Evolutionary conservation across 768 basidiomycete species (phyloP), one percentile per base, ranked within the genome.

Genomic region (Leccinum pellstonianum): DNA sequence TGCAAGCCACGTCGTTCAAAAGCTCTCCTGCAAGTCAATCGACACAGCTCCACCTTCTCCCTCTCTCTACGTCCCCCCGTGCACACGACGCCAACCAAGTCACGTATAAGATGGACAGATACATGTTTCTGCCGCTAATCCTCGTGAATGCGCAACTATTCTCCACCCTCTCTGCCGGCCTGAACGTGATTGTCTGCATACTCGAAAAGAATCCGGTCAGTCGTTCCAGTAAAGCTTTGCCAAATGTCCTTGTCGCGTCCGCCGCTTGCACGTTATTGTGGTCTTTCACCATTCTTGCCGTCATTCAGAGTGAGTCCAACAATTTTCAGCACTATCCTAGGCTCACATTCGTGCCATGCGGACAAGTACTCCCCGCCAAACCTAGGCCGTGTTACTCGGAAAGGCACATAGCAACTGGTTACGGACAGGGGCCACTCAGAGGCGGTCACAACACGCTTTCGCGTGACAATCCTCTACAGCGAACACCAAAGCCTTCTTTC

Each of bases 231-330:
- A 54, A 35, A 38, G n/a, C 46, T 21, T 21, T 53, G 17, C 14
- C 41, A 38, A 35, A n/a, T 25, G 23, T 25, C 3, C 23, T 25
- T 25, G 3, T 73, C n/a, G 63, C 54, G n/a, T 59, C 61, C 17
- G 59, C 68, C 21, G 25, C 56, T 49, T 73, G 63, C 52, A 64
- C 55, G 1, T 23, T 72, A 2, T 7, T 72, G 29, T 75, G 73
- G 72, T 69, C 66, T 19, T 49, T 70, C 3, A 46, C 57, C 5
- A 33, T 59, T 4, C 51, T 75, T 50, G 55, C 43, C 11, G 46
- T 57, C 48, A 55, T 73, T 56, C 68, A 69, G 33, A 48, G 72
- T 73, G 51, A 68, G 72, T 63, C 21, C 1, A n/a, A 33, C 27
- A 4, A 23, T 17, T 52, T 33, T 35, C 31, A 15, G 17, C 8